Evolutionary conservation across 2,329 filamentous ascomycete species (phyloP), one percentile per base, ranked within the genome.

Genomic region (Daldinia sp.): DNA sequence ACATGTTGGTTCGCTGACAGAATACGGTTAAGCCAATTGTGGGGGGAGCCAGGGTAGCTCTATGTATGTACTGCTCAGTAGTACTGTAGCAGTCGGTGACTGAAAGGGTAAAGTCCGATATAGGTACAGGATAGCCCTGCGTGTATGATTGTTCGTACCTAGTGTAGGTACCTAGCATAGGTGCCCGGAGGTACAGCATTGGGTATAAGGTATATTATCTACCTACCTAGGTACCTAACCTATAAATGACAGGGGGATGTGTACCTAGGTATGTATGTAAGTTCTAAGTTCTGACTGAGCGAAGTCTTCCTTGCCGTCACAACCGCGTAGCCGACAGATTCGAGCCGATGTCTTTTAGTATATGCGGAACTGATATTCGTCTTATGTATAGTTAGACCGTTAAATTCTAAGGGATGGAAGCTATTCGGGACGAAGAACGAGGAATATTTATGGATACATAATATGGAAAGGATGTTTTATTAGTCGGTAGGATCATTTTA

Each of bases 41-140:
- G 58, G 59, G 56, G 65, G 60, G 35, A 41, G 43, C 59, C 34
- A 59, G 58, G 60, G 47, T 60, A 53, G 64, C 61, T 58, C 53
- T 35, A 48, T 45, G 53, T n/a, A n/a, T n/a, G n/a, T n/a, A 13
- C 21, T 45, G 21, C n/a, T 45, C 39, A 45, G 21, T 45, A 45
- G 39, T 45, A 27, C 39, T 11, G 62, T 65, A 56, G 59, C 56
- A 58, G 60, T 68, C 64, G 64, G 64, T 67, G 64, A 64, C 64
- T 39, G 43, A 64, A 67, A 21, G 2, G 32, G 61, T 54, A 27
- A 61, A 59, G 63, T n/a, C 27, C 37, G 32, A 41, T 51, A 52
- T 53, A 41, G 54, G 48, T 51, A 52, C 54, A 41, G 54, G 41
- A 30, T 48, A n/a, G 32, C 15, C 49, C 51, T 63, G 35, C n/a